Evolutionary conservation across 768 basidiomycete genomes (phyloP).

Genomic region (Gelatoporia subvermispora): DNA sequence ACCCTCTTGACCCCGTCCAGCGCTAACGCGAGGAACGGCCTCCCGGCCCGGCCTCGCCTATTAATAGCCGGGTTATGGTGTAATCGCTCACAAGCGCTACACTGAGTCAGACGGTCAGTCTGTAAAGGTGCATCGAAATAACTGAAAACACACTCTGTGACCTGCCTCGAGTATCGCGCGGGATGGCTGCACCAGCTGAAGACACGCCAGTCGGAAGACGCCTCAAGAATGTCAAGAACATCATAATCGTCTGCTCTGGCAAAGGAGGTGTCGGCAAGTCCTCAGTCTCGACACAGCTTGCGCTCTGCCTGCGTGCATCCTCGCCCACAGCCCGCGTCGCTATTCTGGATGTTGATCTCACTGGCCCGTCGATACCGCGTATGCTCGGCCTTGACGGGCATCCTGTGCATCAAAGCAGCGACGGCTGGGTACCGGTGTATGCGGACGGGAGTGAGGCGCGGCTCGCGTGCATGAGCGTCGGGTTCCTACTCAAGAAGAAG

Average conservation of each 20-base stretch:
- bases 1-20: too few species aligned
- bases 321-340: constrained; percentile 69
- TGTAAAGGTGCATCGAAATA: too few species aligned
- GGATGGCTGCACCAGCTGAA: constrained; percentile 17
- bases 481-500: constrained; percentile 85
- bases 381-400: constrained; percentile 90
- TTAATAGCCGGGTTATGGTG: too few species aligned
- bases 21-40: too few species aligned
- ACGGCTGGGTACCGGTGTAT: constrained; percentile 98
- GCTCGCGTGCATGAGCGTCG: constrained; percentile 94
- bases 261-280: constrained; percentile 99
- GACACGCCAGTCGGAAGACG: constrained; percentile 67
- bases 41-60: too few species aligned
- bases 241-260: constrained; percentile 91
- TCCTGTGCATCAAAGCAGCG: constrained; percentile 87
- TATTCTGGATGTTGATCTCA: constrained; percentile 92
- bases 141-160: too few species aligned
- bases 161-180: too few species aligned
- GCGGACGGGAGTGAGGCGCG: constrained; percentile 74
- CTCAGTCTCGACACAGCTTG: constrained; percentile 89
- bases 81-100: too few species aligned
- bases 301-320: constrained; percentile 75
- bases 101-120: too few species aligned
- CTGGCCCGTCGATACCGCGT: constrained; percentile 90
- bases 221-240: constrained; percentile 67